Conservation (phyloP, 83 land plant species). For the Isoetes engelmannii region DNA sequence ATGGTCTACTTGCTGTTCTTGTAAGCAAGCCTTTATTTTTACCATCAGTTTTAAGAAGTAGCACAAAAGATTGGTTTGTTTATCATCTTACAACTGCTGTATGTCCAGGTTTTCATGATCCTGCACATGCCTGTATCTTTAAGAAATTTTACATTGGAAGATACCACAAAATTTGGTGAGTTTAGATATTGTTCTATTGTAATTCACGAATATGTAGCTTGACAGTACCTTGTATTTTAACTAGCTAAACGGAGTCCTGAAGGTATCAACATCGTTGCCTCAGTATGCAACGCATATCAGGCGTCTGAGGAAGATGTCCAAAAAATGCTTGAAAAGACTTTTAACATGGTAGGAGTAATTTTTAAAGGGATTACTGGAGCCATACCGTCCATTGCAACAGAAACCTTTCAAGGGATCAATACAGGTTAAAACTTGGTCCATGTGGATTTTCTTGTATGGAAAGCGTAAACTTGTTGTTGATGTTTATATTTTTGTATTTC, state of each 20-base stretch:
- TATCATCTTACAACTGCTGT: background rate
- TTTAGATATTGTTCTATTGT: slow-evolving; percentile 2
- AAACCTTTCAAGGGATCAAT: slow-evolving; percentile 41
- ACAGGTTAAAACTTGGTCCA: slow-evolving; percentile 38
- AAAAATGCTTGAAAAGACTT: slow-evolving; percentile 49
- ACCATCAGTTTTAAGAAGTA: background rate
- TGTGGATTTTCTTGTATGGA: background rate
- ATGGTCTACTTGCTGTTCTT: slow-evolving; percentile 2
- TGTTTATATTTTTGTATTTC: slow-evolving; percentile 4
- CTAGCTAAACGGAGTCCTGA: slow-evolving; percentile 51
- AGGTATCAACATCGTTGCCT: slow-evolving; percentile 67
- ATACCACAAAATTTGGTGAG: slow-evolving; percentile 55
- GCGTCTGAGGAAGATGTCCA: slow-evolving; percentile 79
- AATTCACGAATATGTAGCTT: background rate
- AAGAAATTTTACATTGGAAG: slow-evolving; percentile 47
- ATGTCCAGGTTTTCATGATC: slow-evolving; percentile 57
- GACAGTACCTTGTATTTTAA: slow-evolving; percentile 4
- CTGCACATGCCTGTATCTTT: slow-evolving; percentile 65
- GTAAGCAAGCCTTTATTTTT: background rate
- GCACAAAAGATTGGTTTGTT: no score
- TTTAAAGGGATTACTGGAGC: slow-evolving; percentile 24
- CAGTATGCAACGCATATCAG: slow-evolving; percentile 63
- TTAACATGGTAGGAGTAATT: slow-evolving; percentile 45
- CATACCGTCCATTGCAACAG: slow-evolving; percentile 3
- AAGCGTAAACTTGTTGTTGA: background rate